Evolutionary conservation across 2,329 filamentous ascomycete species (phyloP).

Genomic region (Nigrospora oryzae): DNA sequence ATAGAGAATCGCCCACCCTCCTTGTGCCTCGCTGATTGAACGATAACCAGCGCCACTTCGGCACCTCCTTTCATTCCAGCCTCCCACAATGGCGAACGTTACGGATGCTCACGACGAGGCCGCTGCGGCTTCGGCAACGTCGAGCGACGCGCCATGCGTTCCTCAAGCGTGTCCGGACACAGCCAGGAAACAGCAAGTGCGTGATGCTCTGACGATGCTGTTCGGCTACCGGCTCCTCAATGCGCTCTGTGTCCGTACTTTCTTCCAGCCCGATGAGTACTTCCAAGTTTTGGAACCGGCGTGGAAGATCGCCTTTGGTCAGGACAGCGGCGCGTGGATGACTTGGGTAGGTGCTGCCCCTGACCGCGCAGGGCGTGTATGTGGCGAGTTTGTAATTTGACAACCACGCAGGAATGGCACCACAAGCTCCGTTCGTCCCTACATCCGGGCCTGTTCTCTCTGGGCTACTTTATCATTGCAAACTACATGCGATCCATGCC

Average conservation of each 20-base stretch:
- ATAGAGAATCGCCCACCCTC: no score
- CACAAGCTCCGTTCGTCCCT: conserved; percentile 80
- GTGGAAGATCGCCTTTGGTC: conserved; percentile 80
- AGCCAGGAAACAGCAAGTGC: conserved; percentile 9
- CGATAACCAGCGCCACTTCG: no score
- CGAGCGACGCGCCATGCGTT: no score
- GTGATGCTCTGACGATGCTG: conserved; percentile 29
- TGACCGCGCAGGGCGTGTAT: neutral
- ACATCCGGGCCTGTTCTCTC: conserved; percentile 81
- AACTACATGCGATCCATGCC: conserved; percentile 31
- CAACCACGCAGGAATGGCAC: conserved; percentile 73
- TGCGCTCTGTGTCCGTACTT: conserved; percentile 70
- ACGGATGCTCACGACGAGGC: no score
- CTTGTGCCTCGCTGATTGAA: no score
- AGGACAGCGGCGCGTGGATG: conserved; percentile 73
- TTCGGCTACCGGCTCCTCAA: conserved; percentile 72
- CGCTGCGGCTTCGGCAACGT: no score
- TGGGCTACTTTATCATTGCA: conserved; percentile 58
- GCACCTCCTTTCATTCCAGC: no score
- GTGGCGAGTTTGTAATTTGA: conserved; percentile 4
- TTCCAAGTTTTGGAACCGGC: conserved; percentile 94
- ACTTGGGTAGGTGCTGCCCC: conserved; percentile 67
- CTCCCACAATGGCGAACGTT: no score
- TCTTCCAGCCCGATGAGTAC: conserved; percentile 98
- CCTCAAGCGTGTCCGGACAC: no score